Evolutionary conservation across 1,139 yeast species (phyloP).

Genomic region (Ogataea hybrid): DNA sequence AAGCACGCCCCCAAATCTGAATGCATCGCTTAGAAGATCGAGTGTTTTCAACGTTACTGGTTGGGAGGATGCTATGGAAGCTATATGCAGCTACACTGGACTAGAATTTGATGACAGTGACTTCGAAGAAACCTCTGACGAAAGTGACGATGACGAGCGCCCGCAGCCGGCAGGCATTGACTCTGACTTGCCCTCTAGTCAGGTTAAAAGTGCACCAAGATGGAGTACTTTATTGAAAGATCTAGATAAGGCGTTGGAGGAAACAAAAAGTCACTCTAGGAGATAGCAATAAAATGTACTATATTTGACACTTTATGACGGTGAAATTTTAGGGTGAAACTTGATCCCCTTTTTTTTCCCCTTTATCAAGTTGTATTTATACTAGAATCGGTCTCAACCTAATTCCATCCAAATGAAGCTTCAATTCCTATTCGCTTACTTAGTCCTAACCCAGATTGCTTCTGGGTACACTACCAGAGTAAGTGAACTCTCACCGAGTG

Average conservation of each 20-base stretch:
- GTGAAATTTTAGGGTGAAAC: neutral
- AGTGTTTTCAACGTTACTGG: constrained; percentile 24
- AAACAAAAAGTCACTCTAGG: constrained; percentile 9
- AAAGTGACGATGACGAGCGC: constrained; percentile 18
- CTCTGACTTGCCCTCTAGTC: neutral
- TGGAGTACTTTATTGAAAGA: constrained; percentile 18
- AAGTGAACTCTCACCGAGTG: constrained; percentile 3
- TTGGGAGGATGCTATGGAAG: constrained; percentile 36
- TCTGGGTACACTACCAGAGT: constrained; percentile 22
- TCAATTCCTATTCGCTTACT: neutral
- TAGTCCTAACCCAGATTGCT: constrained; percentile 2
- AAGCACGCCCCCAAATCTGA: constrained; percentile 19
- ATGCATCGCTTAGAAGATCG: constrained; percentile 1
- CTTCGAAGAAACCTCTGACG: constrained; percentile 25
- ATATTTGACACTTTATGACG: no score
- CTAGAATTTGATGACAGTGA: constrained; percentile 35
- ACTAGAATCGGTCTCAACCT: no score
- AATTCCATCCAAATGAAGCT: neutral
- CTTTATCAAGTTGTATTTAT: neutral
- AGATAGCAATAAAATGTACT: neutral
- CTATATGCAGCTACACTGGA: constrained; percentile 30
- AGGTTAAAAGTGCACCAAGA: constrained; percentile 3
- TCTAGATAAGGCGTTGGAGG: constrained; percentile 19
- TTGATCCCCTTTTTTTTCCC: neutral
- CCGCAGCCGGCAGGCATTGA: neutral